phyloP scores from a whole-genome alignment of 805 yeast species.

The Wickerhamomyces pijperi region DNA sequence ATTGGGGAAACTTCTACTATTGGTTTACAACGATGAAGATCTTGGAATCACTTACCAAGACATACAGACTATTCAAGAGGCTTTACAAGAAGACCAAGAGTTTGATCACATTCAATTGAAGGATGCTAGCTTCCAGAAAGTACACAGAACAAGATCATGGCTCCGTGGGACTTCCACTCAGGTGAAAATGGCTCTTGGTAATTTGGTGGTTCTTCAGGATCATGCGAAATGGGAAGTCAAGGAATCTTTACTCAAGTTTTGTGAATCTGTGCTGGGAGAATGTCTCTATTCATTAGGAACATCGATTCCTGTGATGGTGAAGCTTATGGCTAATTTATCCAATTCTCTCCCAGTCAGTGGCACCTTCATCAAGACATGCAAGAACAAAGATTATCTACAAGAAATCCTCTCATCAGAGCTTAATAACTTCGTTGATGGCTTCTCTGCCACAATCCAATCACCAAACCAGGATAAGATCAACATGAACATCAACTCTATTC shows the following conservation, averaged over 20 bases:
- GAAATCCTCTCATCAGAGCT: conserved; percentile 11
- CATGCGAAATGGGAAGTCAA: conserved; percentile 25
- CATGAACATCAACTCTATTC: conserved; percentile 11
- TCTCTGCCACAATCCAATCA: conserved; percentile 14
- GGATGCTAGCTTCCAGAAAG: conserved; percentile 12
- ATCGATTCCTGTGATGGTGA: conserved; percentile 26
- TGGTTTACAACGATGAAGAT: conserved; percentile 32
- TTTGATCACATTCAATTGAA: conserved; percentile 10
- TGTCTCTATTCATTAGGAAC: conserved; percentile 25
- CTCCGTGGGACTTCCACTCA: conserved; percentile 41
- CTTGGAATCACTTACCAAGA: conserved; percentile 19
- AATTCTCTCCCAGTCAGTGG: conserved; percentile 3
- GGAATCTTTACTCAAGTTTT: conserved; percentile 20
- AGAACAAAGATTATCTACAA: conserved; percentile 3
- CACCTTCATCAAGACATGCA: neutral
- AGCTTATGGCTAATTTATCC: conserved; percentile 20
- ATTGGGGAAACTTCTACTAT: conserved; percentile 19
- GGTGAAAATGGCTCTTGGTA: conserved; percentile 30
- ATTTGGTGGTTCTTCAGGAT: conserved; percentile 12
- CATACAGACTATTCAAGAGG: conserved; percentile 10
- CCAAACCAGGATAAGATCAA: conserved; percentile 15
- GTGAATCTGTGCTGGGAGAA: conserved; percentile 18
- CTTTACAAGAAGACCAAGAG: conserved; percentile 7
- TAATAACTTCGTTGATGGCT: conserved; percentile 8
- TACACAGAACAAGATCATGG: conserved; percentile 42